Evolutionary conservation across 306 rosid species (phyloP).

Genomic region (Alnus rubra): DNA sequence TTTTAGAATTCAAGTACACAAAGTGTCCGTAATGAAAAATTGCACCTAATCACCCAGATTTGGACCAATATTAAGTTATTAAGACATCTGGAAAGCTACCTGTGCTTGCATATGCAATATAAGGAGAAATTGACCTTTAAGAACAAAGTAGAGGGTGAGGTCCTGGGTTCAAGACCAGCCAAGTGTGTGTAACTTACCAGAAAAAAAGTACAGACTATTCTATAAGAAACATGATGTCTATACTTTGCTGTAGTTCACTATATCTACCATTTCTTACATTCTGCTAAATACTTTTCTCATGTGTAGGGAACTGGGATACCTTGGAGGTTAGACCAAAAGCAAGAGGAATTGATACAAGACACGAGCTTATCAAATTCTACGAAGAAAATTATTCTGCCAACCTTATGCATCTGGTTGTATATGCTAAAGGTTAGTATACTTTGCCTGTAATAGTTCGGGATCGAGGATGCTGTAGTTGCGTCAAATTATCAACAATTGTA

Average conservation of each 20-base stretch:
- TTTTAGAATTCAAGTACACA: not conserved
- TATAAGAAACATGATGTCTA: not conserved
- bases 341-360: constrained; percentile 81
- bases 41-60: not conserved
- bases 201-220: too few relatives aligned
- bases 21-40: not conserved
- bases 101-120: not conserved
- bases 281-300: constrained; percentile 21
- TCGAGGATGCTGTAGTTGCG: not conserved
- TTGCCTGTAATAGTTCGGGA: constrained; percentile 17
- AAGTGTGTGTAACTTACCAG: too few relatives aligned
- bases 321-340: constrained; percentile 90
- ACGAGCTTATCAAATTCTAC: too few relatives aligned
- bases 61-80: constrained; percentile 1
- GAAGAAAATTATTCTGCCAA: constrained; percentile 89
- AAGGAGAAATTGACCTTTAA: not conserved
- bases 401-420: constrained; percentile 78
- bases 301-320: constrained; percentile 88
- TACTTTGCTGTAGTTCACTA: not conserved
- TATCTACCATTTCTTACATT: constrained; percentile 13
- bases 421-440: constrained; percentile 66
- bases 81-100: constrained; percentile 1
- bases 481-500: constrained; percentile 14
- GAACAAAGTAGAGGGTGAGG: too few relatives aligned
- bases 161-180: too few relatives aligned